phyloP scores from a whole-genome alignment of 257 asterid genomes.

The Primulina huaijiensis region DNA sequence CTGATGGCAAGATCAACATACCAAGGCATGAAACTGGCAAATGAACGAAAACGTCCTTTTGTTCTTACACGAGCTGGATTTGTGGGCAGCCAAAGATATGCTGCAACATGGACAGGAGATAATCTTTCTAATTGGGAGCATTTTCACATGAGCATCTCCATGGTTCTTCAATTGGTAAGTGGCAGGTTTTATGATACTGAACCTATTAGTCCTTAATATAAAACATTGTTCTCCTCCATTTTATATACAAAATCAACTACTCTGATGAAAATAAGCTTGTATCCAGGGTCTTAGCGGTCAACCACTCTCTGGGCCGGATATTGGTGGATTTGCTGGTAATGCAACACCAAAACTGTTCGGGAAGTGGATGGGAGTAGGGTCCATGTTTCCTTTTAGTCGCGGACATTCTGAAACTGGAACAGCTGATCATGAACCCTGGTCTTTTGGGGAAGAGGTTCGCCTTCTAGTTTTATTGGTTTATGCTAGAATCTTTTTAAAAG shows the following conservation, averaged over 20 bases:
- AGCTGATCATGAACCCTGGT: slow-evolving; percentile 94
- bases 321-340: slow-evolving; percentile 96
- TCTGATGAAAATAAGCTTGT: slow-evolving; percentile 21
- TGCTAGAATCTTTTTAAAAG: slow-evolving; percentile 4
- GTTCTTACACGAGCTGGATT: slow-evolving; percentile 98
- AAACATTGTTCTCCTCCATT: background rate
- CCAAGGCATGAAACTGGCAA: slow-evolving; percentile 86
- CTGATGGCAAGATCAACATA: slow-evolving; percentile 96
- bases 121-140: slow-evolving; percentile 98
- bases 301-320: slow-evolving; percentile 94
- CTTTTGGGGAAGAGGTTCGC: slow-evolving; percentile 90
- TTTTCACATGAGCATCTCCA: slow-evolving; percentile 91
- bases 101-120: slow-evolving; percentile 99
- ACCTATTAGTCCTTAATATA: background rate
- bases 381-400: slow-evolving; percentile 95
- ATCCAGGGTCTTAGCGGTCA: slow-evolving; percentile 92
- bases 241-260: slow-evolving; percentile 1
- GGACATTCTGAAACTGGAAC: slow-evolving; percentile 89
- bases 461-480: slow-evolving; percentile 13
- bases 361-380: slow-evolving; percentile 96
- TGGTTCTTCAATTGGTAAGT: slow-evolving; percentile 89
- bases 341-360: slow-evolving; percentile 95
- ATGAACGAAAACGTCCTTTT: slow-evolving; percentile 75
- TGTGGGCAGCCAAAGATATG: slow-evolving; percentile 92
- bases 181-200: background rate